phyloP scores from a whole-genome alignment of 768 basidiomycete genomes.

The Candolleomyces aberdarensis region DNA sequence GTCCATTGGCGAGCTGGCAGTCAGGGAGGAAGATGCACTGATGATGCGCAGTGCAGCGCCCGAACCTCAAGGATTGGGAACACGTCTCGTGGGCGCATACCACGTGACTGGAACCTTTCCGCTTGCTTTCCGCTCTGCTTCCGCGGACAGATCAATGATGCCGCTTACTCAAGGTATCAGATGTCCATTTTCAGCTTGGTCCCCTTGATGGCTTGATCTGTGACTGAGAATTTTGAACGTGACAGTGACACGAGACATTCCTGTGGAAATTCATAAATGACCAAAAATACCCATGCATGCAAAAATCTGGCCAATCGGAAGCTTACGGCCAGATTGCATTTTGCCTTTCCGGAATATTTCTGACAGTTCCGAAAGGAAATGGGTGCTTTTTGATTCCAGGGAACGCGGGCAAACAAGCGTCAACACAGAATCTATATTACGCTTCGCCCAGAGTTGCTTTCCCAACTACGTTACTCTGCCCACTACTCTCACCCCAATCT shows the following conservation, averaged over 20 bases:
- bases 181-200: neutral
- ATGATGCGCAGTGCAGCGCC: too few relatives aligned
- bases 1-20: conserved; percentile 4
- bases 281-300: neutral
- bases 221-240: neutral
- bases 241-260: neutral
- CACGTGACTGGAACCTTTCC: too few relatives aligned
- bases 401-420: conserved; percentile 14
- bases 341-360: neutral
- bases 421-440: conserved; percentile 28
- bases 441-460: conserved; percentile 1
- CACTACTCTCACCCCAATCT: conserved; percentile 11
- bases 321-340: neutral
- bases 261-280: neutral
- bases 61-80: too few relatives aligned
- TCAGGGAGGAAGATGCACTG: too few relatives aligned
- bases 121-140: neutral
- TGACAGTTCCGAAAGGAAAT: neutral
- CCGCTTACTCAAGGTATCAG: neutral
- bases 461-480: conserved; percentile 7
- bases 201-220: neutral
- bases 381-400: neutral
- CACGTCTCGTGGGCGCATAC: too few relatives aligned
- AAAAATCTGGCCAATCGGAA: conserved; percentile 3
- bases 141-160: neutral